Percentiles rank a stretch among this genome's conserved stretches.
Evolutionary conservation across 2,329 filamentous ascomycete genomes (phyloP).

Genomic region (Claviceps pazoutovae): DNA sequence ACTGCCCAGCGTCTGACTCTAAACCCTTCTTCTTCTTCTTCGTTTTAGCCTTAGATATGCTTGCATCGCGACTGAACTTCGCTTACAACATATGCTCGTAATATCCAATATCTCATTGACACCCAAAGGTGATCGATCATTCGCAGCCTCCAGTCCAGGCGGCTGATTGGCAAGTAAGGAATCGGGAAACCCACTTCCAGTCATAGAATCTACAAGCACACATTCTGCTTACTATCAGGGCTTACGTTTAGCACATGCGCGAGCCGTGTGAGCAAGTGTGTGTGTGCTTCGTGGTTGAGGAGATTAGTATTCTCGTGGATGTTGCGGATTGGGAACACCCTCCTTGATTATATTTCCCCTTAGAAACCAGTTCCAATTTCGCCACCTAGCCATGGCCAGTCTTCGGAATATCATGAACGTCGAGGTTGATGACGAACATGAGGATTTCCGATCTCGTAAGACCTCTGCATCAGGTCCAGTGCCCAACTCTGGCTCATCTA

Average conservation of each 20-base stretch:
- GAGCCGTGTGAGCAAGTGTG: conserved; percentile 30
- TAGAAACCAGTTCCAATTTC: conserved; percentile 23
- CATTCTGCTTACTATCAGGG: conserved; percentile 5
- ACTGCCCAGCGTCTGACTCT: conserved; percentile 1
- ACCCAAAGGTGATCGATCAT: not conserved
- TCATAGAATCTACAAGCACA: conserved; percentile 2
- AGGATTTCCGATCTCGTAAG: conserved; percentile 28
- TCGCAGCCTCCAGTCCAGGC: conserved; percentile 8
- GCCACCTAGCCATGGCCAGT: conserved; percentile 34
- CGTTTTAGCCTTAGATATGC: conserved; percentile 2
- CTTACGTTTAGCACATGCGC: conserved; percentile 14
- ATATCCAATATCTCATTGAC: conserved; percentile 1
- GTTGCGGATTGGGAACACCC: conserved; percentile 2
- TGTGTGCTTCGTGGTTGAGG: conserved; percentile 2
- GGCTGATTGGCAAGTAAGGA: not conserved
- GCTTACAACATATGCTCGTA: conserved; percentile 3
- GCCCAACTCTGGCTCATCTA: conserved; percentile 18
- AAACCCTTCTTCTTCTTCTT: not conserved
- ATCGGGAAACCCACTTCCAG: not conserved
- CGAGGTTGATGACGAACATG: conserved; percentile 36
- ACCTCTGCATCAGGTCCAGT: conserved; percentile 23
- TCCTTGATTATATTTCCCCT: not conserved
- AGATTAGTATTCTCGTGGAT: conserved; percentile 1
- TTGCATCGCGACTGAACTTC: conserved; percentile 3
- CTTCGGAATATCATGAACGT: conserved; percentile 44